phyloP scores from a whole-genome alignment of 805 yeast species.

The Kodamaea kaohsiungensis region DNA sequence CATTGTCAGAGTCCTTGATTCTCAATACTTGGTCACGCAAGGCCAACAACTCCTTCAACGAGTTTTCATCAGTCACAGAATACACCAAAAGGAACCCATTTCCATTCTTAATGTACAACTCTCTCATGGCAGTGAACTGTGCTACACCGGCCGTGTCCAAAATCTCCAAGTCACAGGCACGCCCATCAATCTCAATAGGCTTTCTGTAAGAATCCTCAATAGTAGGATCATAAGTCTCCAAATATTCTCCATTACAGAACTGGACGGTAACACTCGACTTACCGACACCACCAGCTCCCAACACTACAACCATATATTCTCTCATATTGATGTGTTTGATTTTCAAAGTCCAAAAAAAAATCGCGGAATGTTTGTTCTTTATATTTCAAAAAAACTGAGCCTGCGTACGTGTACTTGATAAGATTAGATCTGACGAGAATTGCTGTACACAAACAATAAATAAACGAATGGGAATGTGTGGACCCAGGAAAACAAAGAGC shows the following conservation, averaged over 20 bases:
- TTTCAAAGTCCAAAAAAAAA: conserved; percentile 8
- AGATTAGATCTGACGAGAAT: conserved; percentile 7
- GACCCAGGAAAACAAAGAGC: neutral
- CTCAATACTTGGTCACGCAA: conserved; percentile 82
- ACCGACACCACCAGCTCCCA: conserved; percentile 98
- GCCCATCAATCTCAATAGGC: conserved; percentile 83
- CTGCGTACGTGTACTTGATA: conserved; percentile 2
- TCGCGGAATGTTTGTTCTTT: conserved; percentile 7
- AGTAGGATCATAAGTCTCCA: conserved; percentile 94
- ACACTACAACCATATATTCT: conserved; percentile 87
- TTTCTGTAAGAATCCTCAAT: conserved; percentile 94
- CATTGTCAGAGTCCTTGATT: conserved; percentile 72
- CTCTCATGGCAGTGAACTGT: conserved; percentile 95
- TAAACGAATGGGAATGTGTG: conserved; percentile 4
- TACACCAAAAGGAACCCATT: conserved; percentile 66
- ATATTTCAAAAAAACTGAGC: neutral
- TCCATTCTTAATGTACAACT: conserved; percentile 82
- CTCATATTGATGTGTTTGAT: conserved; percentile 7
- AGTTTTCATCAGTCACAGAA: conserved; percentile 59
- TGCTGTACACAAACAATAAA: conserved; percentile 1
- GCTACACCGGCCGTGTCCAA: conserved; percentile 69
- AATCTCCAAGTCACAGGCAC: conserved; percentile 78
- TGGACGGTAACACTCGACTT: conserved; percentile 92
- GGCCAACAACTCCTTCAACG: conserved; percentile 75
- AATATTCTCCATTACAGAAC: conserved; percentile 85